Evolutionary conservation across 164 flowering plant genomes (phyloP), one percentile per base, ranked within the genome.

Genomic region (Nelumbo lutea): DNA sequence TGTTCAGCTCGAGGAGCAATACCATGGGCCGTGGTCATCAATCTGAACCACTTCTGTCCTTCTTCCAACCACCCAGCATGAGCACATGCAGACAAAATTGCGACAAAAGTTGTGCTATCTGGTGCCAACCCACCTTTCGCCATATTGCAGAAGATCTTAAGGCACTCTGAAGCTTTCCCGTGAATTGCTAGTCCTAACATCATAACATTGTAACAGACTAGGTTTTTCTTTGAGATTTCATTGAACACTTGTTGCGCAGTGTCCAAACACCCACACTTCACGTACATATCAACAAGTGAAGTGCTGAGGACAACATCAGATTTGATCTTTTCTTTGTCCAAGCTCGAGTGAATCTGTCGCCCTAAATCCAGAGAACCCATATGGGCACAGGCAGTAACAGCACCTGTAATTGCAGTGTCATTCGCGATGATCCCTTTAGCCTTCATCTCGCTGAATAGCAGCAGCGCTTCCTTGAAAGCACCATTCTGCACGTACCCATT

Each of bases 251-350:
- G 9, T 1, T 55, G 60, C 2, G 76, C 48, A 63, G 51, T 45
- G 10, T 69, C 69, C 46, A 73, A 39, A 53, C 69, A 68, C 40
- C 76, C 76, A 69, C 76, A 73, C 48, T 60, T 74, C 8, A 42
- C 71, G 62, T 73, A 73, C 75, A 73, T 67, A 58, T 73, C 71
- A 41, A 67, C 75, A 40, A 73, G 69, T 2, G 76, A 72, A 4
- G 72, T 74, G 60, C 76, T 42, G 9, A 74, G 50, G 14, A 74
- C 55, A 59, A 69, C 59, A 59, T 74, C 76, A 3, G 60, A 44
- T 15, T 15, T 9, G 52, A 69, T 55, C 45, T 59, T 69, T n/a
- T 47, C 11, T 38, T 59, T 15, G 1, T 69, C 69, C 68, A 69
- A 59, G 51, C 65, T 50, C 13, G 3, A 11, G 52, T 74, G 76